Evolutionary conservation across 768 basidiomycete species (phyloP), one percentile per base, ranked within the genome.

Genomic region (Podaxis rugospora): DNA sequence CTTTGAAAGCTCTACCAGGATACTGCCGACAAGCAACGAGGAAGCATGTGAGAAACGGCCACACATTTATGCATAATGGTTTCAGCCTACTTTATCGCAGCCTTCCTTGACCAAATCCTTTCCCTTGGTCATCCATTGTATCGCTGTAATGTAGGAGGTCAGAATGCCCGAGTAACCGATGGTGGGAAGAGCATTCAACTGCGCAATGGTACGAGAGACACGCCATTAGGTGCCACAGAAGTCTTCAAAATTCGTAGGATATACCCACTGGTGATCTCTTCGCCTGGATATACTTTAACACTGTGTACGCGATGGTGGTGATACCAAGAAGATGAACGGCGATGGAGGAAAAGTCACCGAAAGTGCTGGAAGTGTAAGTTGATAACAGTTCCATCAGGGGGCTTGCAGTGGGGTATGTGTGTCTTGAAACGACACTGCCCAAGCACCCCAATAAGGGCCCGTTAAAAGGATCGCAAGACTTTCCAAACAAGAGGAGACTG

Each of bases 1-100:
- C n/a, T 62, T 67, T 72, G 66, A 72, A 74, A 4, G 66, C 55
- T n/a, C 59, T 57, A 44, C 69, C 68, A 49, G 59, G 61, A 54
- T 68, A 68, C 70, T 70, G 21, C 36, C 7, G 4, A 32, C 14
- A 62, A 1, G 64, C 56, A 21, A 18, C 59, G 60, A 18, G 61
- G 56, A n/a, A n/a, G 65, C 40, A 1, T 63, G 62, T 6, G 66
- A 64, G 49, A 64, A 13, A 32, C 32, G 1, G 32, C 7, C 32
- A 9, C 32, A 9, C 2, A 9, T 32, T 32, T 32, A 32, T 32
- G 9, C 7, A 9, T 2, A 32, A 32, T 32, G 9, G 9, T 16
- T 44, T 44, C 18, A 18, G 6, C 42, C 18, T 44, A 44, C 42
- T 4, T 7, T 44, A 18, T 44, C 14, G n/a, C 18, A 44, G 16